These are phyloP conservation scores for Podaxis sp. DNA, from an alignment of 768 basidiomycete genomes.

Conservation along the genomic window DNA sequence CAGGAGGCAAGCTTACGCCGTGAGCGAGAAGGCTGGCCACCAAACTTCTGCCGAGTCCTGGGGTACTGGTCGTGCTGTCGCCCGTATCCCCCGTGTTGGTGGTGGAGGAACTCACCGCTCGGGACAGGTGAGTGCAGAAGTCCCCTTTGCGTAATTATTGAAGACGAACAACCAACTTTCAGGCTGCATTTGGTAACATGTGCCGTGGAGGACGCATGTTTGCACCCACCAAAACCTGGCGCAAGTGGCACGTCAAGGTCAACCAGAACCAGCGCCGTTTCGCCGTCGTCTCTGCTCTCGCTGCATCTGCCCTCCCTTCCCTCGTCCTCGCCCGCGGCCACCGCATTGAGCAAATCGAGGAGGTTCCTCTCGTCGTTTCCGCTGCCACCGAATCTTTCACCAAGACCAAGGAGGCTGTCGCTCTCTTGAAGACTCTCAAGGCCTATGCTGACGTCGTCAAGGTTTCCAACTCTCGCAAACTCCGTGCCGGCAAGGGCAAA, in stretches of 20 bases:
- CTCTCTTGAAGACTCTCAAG: constrained; percentile 84
- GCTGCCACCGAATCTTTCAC: constrained; percentile 77
- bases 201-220: constrained; percentile 99
- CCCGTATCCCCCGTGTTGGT: constrained; percentile 99
- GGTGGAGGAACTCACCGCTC: constrained; percentile 98
- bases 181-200: constrained; percentile 99
- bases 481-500: constrained; percentile 97
- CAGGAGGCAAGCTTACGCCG: constrained; percentile 94
- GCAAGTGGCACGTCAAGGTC: constrained; percentile 99
- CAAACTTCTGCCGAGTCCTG: constrained; percentile 99
- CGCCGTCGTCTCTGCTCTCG: constrained; percentile 95
- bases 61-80: constrained; percentile 99
- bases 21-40: constrained; percentile 97
- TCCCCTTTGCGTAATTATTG: background rate
- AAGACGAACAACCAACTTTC: constrained; percentile 7
- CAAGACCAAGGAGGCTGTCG: constrained; percentile 96
- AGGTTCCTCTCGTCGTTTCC: constrained; percentile 91
- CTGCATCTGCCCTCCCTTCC: constrained; percentile 95
- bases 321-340: constrained; percentile 99
- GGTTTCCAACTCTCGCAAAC: constrained; percentile 95
- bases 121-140: constrained; percentile 66
- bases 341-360: constrained; percentile 95
- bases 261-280: constrained; percentile 99
- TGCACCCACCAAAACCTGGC: constrained; percentile 98
- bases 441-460: constrained; percentile 94